A percentile compares a stretch with the other conserved stretches of the same genome.
Evolutionary conservation across 2,329 filamentous ascomycete genomes (phyloP).

Genomic region (Apiospora arundinis): DNA sequence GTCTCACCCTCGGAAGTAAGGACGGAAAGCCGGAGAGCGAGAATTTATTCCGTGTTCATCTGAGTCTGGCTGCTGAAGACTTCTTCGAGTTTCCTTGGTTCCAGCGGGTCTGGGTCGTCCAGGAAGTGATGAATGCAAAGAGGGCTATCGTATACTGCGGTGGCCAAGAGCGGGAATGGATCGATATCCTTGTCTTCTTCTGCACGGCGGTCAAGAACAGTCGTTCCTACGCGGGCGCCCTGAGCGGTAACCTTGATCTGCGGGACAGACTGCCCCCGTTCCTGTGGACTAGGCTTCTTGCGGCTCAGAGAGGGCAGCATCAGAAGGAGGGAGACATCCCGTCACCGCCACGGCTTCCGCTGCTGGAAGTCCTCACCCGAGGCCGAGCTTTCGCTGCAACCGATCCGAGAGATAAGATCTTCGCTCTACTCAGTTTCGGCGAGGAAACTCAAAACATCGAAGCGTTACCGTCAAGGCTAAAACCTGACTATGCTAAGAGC

Average conservation of each 20-base stretch:
- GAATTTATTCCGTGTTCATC: slow-evolving; percentile 8
- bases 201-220: slow-evolving; percentile 20
- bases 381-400: slow-evolving; percentile 21
- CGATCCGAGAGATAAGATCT: slow-evolving; percentile 21
- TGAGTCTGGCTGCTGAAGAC: slow-evolving; percentile 18
- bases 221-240: slow-evolving; percentile 5
- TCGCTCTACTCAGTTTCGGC: slow-evolving; percentile 21
- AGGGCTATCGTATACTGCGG: slow-evolving; percentile 18
- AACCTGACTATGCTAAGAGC: slow-evolving; percentile 22
- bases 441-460: slow-evolving; percentile 20
- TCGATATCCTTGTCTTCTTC: slow-evolving; percentile 21
- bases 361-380: slow-evolving; percentile 18
- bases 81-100: slow-evolving; percentile 23
- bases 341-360: slow-evolving; percentile 1
- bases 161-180: slow-evolving; percentile 15
- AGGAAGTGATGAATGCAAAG: slow-evolving; percentile 23
- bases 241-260: slow-evolving; percentile 12
- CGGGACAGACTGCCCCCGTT: slow-evolving; percentile 20
- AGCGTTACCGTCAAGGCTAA: slow-evolving; percentile 15
- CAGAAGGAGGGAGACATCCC: not conserved
- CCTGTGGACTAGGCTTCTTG: slow-evolving; percentile 21
- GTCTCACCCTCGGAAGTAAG: not conserved
- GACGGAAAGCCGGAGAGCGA: slow-evolving; percentile 6
- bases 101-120: slow-evolving; percentile 22
- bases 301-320: not conserved